These are phyloP conservation scores for Eucalyptus sp. DNA, from an alignment of 345 rosid species.

Conservation along the genomic window DNA sequence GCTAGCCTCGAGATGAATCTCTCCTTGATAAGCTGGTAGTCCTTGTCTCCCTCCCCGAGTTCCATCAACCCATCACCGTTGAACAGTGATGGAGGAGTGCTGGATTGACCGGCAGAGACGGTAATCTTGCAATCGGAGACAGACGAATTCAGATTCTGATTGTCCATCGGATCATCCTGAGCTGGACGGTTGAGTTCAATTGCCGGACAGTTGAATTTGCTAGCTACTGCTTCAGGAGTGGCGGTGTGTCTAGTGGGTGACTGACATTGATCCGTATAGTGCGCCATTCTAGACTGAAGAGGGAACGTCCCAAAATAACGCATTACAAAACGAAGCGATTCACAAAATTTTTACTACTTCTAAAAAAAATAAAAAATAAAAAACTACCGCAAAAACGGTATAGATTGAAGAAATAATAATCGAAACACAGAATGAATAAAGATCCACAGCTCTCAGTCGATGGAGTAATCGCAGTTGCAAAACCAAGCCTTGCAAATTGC, in stretches of 20 bases:
- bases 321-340: not conserved
- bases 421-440: not conserved
- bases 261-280: not conserved
- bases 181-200: not conserved
- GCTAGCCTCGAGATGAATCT: slow-evolving; percentile 34
- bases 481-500: not conserved
- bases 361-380: not conserved
- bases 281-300: not conserved
- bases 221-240: not conserved
- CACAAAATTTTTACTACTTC: not conserved
- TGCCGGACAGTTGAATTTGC: not conserved
- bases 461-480: not conserved
- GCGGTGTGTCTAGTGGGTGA: not conserved
- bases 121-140: slow-evolving; percentile 52
- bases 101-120: not conserved
- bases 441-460: not conserved
- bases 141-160: slow-evolving; percentile 7
- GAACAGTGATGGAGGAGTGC: not conserved
- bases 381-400: not conserved
- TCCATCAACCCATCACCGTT: slow-evolving; percentile 14
- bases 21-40: slow-evolving; percentile 26
- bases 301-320: not conserved
- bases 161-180: not conserved
- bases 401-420: not conserved
- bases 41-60: slow-evolving; percentile 34